These are phyloP conservation scores for Lumnitzera littorea DNA, from an alignment of 345 rosid species.

Conservation along the genomic window DNA sequence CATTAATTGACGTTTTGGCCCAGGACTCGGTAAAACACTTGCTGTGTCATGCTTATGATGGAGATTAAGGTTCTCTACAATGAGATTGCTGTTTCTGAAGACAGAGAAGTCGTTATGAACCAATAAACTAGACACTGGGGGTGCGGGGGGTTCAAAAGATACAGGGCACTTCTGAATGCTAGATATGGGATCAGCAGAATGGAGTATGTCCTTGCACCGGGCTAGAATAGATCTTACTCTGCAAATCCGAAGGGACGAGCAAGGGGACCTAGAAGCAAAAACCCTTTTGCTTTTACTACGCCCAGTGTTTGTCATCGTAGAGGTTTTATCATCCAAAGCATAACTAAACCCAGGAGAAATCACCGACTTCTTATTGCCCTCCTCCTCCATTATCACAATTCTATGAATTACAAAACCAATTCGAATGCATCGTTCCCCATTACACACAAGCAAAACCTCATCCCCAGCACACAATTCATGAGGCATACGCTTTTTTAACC, in stretches of 20 bases:
- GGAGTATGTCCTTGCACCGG: constrained; percentile 50
- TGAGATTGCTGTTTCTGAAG: constrained; percentile 1
- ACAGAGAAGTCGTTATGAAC: constrained; percentile 13
- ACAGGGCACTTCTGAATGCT: constrained; percentile 31
- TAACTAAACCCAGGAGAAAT: neutral
- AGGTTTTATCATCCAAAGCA: neutral
- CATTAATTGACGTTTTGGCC: constrained; percentile 3
- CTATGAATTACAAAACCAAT: constrained; percentile 64
- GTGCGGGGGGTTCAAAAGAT: constrained; percentile 13
- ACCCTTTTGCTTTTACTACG: constrained; percentile 66
- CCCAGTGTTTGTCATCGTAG: constrained; percentile 16
- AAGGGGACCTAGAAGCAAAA: constrained; percentile 37
- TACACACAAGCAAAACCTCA: constrained; percentile 70
- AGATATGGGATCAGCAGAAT: constrained; percentile 51
- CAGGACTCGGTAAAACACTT: constrained; percentile 9
- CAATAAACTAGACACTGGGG: constrained; percentile 6
- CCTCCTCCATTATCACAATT: constrained; percentile 46
- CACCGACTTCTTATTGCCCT: neutral
- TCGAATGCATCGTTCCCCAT: constrained; percentile 33
- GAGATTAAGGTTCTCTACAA: neutral
- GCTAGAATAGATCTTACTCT: constrained; percentile 36
- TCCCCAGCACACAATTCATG: constrained; percentile 53
- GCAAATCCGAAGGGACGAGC: constrained; percentile 16
- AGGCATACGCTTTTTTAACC: constrained; percentile 26
- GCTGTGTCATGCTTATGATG: constrained; percentile 20